Evolutionary conservation across 805 yeast species (phyloP), one percentile per base, ranked within the genome.

Genomic region (Candida insectorum): DNA sequence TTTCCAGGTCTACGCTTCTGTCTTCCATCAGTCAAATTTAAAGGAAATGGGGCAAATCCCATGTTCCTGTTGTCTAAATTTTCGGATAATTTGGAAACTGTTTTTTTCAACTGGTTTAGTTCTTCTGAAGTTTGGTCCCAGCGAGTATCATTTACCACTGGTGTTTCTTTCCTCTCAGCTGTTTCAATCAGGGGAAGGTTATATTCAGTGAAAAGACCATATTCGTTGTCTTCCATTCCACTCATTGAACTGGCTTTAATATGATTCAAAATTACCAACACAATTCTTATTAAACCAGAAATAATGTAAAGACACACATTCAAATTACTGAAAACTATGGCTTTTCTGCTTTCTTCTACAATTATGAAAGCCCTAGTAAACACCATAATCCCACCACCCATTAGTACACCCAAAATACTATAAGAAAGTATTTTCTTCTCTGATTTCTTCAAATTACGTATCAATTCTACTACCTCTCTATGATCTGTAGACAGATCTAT

Each of bases 311-410:
- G 39, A 2, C 49, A 48, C 30, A 66, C 54, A 36, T 65, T 65
- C 28, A 65, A 48, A 39, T 64, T 59, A 16, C 55, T 58, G 30
- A 66, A 62, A 5, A 64, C 56, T 9, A 55, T 37, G 10, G 46
- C 37, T 29, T 41, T 44, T 26, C 61, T 28, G 9, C 52, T 33
- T 7, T 48, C 54, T 16, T 56, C 64, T 4, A 56, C 51, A 4
- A 51, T 44, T 3, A 54, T 43, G 32, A 49, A 45, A 14, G 40
- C 44, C 24, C 59, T 45, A 3, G 66, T 48, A 25, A 56, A 42
- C n/a, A 53, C 30, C 52, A 62, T 44, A n/a, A 63, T 25, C 1
- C 40, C 19, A 2, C 54, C 51, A 9, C 65, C 56, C 3, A 51
- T 24, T 10, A 56, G 31, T 1, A 62, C 57, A 2, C 59, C 51